Evolutionary conservation across 1,139 yeast species (phyloP), one percentile per base, ranked within the genome.

Genomic region (Taphrina wiesneri): DNA sequence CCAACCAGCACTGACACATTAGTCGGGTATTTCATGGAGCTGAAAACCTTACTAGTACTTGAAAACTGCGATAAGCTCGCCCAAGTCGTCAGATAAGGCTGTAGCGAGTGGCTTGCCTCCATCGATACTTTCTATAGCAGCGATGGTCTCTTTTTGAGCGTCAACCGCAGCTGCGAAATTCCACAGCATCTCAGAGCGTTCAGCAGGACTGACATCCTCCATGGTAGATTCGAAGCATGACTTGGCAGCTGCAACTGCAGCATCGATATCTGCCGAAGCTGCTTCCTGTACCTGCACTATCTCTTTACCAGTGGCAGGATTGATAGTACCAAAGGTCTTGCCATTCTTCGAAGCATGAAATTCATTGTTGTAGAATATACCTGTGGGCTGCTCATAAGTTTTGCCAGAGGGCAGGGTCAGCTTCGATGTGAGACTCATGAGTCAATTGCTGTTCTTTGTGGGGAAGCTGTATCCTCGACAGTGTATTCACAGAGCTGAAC

Each of bases 301-400:
- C 68, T 78, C 78, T 72, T 86, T 84, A 19, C 86, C 91, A 21
- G 92, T 88, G 32, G 86, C 82, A 70, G 86, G 86, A 77, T 85
- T 67, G 51, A 64, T 66, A 11, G 73, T 70, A 6, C 67, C 56
- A 70, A 87, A 86, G 73, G 85, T 82, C 41, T 90, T 90, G 21
- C 83, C 77, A 69, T 80, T 78, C 34, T 91, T 81, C 67, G 81
- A 77, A 69, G 87, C 87, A 74, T 51, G 59, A 72, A 86, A 88
- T 77, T 88, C 88, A 75, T 87, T 87, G 80, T 88, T 86, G 76
- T 88, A 87, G 81, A 88, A 88, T 73, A 88, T 80, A 69, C 96
- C 96, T 13, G 88, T 80, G 70, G 95, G 96, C 76, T 87, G 89
- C 52, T 80, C 79, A 80, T 75, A 79, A 63, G 74, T 77, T 36